Conservation (phyloP, 2,329 filamentous ascomycete genomes). For the Pseudogymnoascus pannorum region DNA sequence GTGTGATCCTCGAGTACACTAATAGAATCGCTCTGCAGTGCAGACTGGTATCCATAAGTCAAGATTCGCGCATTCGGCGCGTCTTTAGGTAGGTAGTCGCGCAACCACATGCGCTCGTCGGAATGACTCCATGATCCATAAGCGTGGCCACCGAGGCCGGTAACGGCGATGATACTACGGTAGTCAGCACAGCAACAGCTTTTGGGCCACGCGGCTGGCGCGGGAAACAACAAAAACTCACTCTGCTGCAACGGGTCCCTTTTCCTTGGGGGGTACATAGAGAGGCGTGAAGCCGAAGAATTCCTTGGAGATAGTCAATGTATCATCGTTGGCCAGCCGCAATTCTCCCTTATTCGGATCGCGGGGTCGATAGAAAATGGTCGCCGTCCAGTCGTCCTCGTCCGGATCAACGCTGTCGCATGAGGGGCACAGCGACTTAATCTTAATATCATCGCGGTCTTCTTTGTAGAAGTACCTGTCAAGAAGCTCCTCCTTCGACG, state of each 20-base stretch:
- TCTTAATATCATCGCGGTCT: constrained; percentile 5
- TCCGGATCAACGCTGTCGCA: background rate
- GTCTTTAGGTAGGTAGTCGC: constrained; percentile 9
- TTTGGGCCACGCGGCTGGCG: background rate
- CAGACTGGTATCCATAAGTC: constrained; percentile 11
- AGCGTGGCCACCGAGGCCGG: constrained; percentile 11
- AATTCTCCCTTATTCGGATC: background rate
- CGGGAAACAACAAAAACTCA: background rate
- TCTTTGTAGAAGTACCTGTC: constrained; percentile 1
- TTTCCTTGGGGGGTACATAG: background rate
- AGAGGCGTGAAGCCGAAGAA: background rate
- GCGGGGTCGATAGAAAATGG: background rate
- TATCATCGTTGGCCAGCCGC: background rate
- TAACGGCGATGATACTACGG: constrained; percentile 12
- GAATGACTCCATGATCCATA: constrained; percentile 10
- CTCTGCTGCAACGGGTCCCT: background rate
- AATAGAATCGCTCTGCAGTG: constrained; percentile 8
- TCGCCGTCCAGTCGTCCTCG: constrained; percentile 6
- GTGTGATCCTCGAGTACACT: background rate
- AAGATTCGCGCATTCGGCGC: constrained; percentile 9
- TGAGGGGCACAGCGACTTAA: constrained; percentile 11
- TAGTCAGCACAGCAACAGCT: background rate
- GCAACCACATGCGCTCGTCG: constrained; percentile 11
- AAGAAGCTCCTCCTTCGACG: constrained; percentile 9
- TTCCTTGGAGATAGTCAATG: background rate